phyloP scores from a whole-genome alignment of 1,139 yeast genomes.

The Entelexis sorbosivorans region DNA sequence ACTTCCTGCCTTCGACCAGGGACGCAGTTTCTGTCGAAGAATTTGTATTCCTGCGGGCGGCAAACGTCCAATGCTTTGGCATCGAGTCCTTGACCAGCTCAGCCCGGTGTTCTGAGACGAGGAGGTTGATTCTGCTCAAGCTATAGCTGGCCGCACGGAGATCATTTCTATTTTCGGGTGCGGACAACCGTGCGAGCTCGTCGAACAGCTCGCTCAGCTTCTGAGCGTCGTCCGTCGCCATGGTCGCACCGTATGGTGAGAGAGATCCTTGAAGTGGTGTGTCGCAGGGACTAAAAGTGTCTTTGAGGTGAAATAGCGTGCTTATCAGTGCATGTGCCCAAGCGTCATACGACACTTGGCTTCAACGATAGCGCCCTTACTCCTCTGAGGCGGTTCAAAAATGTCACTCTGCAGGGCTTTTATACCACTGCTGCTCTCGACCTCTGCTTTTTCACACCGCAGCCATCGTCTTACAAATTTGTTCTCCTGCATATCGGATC shows the following conservation, averaged over 20 bases:
- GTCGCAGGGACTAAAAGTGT: background rate
- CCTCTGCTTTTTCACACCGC: background rate
- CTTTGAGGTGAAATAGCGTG: background rate
- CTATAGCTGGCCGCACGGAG: background rate
- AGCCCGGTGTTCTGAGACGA: background rate
- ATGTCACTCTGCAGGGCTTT: background rate
- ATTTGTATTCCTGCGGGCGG: background rate
- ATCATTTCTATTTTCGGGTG: background rate
- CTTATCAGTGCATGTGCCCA: conserved; percentile 7
- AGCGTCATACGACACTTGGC: background rate
- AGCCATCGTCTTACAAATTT: background rate
- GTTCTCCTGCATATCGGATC: background rate
- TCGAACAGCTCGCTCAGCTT: conserved; percentile 1
- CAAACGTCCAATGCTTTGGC: background rate
- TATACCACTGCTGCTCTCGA: background rate
- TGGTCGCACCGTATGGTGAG: background rate
- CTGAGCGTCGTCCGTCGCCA: conserved; percentile 2
- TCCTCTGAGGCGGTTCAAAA: too few species aligned
- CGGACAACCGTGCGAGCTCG: background rate
- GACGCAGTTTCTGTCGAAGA: background rate
- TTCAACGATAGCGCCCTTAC: too few species aligned
- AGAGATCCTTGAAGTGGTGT: background rate
- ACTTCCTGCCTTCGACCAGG: background rate
- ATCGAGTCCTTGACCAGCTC: background rate
- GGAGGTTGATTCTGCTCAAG: background rate